phyloP scores from a whole-genome alignment of 1,139 yeast genomes.

The Meyerozyma sp. region DNA sequence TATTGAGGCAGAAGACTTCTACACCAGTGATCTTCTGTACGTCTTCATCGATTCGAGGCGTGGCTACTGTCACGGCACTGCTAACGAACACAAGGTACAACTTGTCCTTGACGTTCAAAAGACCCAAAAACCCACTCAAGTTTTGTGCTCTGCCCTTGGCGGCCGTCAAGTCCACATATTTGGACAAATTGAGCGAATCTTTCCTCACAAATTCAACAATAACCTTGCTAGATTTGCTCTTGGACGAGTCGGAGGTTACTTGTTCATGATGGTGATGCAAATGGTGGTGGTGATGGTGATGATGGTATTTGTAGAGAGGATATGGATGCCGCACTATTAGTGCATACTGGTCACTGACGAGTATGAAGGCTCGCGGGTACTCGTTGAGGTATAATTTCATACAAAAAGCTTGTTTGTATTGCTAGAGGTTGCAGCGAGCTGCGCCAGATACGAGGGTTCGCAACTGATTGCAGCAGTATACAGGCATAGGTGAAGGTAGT shows the following conservation, averaged over 20 bases:
- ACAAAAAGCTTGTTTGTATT: background rate
- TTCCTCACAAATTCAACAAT: conserved; percentile 46
- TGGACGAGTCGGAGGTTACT: conserved; percentile 12
- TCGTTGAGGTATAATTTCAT: conserved; percentile 51
- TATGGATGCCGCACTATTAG: conserved; percentile 45
- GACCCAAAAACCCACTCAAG: conserved; percentile 56
- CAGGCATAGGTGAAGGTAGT: background rate
- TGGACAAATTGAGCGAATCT: conserved; percentile 31
- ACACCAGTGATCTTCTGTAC: conserved; percentile 51
- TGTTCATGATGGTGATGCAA: conserved; percentile 25
- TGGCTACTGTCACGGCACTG: conserved; percentile 51
- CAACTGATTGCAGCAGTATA: background rate
- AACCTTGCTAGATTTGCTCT: conserved; percentile 21
- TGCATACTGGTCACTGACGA: conserved; percentile 44
- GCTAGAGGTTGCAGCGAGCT: background rate
- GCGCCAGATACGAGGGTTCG: background rate
- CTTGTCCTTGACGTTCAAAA: conserved; percentile 48
- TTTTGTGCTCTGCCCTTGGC: conserved; percentile 17
- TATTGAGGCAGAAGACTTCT: conserved; percentile 58
- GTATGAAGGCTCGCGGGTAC: conserved; percentile 50
- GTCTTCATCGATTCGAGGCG: conserved; percentile 50
- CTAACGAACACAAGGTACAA: conserved; percentile 57
- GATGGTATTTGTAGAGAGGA: conserved; percentile 28
- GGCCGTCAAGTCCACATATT: conserved; percentile 39
- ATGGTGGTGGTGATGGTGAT: conserved; percentile 18